Percentiles rank a stretch among this genome's conserved stretches.
Conservation (phyloP, 1,284 basidiomycete species). For the Apiotrichum laibachii region DNA sequence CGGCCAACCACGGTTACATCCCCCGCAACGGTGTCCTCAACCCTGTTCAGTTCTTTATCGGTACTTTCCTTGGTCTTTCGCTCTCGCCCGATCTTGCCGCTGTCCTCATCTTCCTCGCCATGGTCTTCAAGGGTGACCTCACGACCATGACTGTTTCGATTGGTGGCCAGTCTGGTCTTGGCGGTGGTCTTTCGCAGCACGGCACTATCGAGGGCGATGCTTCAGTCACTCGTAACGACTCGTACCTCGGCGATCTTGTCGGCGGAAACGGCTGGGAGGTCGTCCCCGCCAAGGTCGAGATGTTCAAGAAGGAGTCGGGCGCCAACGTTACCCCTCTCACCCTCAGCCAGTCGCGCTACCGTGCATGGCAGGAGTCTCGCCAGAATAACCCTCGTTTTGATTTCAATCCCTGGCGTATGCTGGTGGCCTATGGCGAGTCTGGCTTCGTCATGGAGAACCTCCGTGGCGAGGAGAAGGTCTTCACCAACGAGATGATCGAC, state of each 20-base stretch:
- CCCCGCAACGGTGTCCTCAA: conserved; percentile 40
- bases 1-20: conserved; percentile 42
- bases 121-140: conserved; percentile 39
- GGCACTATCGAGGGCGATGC: conserved; percentile 24
- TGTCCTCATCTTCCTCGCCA: conserved; percentile 30
- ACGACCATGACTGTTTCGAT: conserved; percentile 29
- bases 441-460: conserved; percentile 18
- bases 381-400: conserved; percentile 19
- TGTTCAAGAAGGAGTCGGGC: conserved; percentile 13
- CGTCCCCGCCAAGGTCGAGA: conserved; percentile 7
- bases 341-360: conserved; percentile 15
- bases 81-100: conserved; percentile 36
- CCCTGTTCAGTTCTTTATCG: conserved; percentile 30
- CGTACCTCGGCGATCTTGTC: conserved; percentile 1
- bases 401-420: conserved; percentile 26
- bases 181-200: conserved; percentile 16
- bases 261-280: conserved; percentile 14
- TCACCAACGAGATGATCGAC: conserved; percentile 14
- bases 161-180: conserved; percentile 16
- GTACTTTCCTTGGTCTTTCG: conserved; percentile 29
- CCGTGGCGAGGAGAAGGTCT: conserved; percentile 12
- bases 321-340: conserved; percentile 10
- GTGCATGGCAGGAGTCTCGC: conserved; percentile 14
- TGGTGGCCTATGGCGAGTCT: conserved; percentile 25
- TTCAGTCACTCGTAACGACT: conserved; percentile 22